Evolutionary conservation across 2,329 filamentous ascomycete species (phyloP).

Genomic region (Exophiala sp.): DNA sequence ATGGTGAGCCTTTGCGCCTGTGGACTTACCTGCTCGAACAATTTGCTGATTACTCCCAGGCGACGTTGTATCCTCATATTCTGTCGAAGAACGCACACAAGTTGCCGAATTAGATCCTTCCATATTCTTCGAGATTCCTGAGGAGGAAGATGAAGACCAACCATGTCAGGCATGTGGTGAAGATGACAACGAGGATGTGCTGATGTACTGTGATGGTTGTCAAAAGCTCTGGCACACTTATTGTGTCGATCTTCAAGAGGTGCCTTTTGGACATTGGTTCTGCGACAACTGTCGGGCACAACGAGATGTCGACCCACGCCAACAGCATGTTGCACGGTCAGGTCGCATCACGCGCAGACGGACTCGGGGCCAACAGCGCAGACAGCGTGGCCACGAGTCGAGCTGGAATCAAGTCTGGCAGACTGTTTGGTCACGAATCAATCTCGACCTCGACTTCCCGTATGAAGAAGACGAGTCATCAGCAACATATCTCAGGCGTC

Average conservation of each 20-base stretch:
- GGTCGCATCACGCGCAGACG: constrained; percentile 46
- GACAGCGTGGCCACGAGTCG: constrained; percentile 45
- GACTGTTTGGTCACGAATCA: constrained; percentile 74
- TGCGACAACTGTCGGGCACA: constrained; percentile 73
- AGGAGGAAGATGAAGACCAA: constrained; percentile 62
- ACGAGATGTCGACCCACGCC: constrained; percentile 39
- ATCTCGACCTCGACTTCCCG: constrained; percentile 79
- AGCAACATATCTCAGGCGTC: constrained; percentile 55
- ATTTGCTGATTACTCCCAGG: constrained; percentile 39
- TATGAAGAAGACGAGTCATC: constrained; percentile 68
- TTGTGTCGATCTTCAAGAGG: constrained; percentile 75
- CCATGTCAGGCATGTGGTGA: constrained; percentile 83
- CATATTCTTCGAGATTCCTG: constrained; percentile 65
- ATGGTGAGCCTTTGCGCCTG: constrained; percentile 62
- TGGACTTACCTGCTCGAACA: not conserved
- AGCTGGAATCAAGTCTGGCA: constrained; percentile 81
- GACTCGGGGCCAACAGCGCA: constrained; percentile 45
- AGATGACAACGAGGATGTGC: constrained; percentile 74
- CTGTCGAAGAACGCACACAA: constrained; percentile 58
- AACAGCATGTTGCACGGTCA: constrained; percentile 32
- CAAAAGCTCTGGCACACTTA: constrained; percentile 87
- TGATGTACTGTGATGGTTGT: constrained; percentile 89
- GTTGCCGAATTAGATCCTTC: constrained; percentile 83
- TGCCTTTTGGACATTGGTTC: constrained; percentile 81
- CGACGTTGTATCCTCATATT: constrained; percentile 56